Percentiles rank a stretch among this genome's conserved stretches.
These are phyloP conservation scores for Syzygium syzygioides DNA, from an alignment of 441 rosid species.

Conservation along the genomic window DNA sequence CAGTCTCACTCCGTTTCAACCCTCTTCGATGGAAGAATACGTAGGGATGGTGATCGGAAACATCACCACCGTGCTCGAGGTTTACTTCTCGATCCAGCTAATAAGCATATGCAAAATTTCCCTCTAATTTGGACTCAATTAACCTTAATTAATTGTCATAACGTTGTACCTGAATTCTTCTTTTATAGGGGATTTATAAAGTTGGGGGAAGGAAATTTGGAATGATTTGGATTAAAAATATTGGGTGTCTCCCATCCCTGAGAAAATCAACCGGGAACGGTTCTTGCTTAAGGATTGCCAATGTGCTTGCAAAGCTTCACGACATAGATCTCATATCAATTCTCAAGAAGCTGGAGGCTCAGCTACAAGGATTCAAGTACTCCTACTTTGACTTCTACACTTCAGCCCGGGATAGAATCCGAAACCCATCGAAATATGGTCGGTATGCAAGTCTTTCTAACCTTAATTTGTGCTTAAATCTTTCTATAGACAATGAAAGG, in stretches of 20 bases:
- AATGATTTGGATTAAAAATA: not conserved
- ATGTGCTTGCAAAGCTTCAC: not conserved
- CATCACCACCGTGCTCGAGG: not conserved
- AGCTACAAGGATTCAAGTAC: conserved; percentile 3
- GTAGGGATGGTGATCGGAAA: not conserved
- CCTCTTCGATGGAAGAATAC: not conserved
- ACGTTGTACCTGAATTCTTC: not conserved
- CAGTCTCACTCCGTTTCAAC: not conserved
- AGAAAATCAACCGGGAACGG: not conserved
- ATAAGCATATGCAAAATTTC: not conserved
- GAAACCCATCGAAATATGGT: conserved; percentile 11
- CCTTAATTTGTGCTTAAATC: not conserved
- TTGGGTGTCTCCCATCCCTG: not conserved
- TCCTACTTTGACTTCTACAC: conserved; percentile 2
- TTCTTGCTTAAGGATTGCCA: not conserved
- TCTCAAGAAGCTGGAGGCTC: not conserved
- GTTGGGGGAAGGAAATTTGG: not conserved
- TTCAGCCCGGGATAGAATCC: not conserved
- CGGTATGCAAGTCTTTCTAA: not conserved
- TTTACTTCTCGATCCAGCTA: not conserved
- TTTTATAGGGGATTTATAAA: not conserved
- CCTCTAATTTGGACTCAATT: not conserved
- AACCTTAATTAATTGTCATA: not conserved
- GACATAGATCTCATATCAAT: not conserved
- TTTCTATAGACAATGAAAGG: not conserved